Conservation (phyloP, 345 rosid species). For the Corymbia maculata region DNA sequence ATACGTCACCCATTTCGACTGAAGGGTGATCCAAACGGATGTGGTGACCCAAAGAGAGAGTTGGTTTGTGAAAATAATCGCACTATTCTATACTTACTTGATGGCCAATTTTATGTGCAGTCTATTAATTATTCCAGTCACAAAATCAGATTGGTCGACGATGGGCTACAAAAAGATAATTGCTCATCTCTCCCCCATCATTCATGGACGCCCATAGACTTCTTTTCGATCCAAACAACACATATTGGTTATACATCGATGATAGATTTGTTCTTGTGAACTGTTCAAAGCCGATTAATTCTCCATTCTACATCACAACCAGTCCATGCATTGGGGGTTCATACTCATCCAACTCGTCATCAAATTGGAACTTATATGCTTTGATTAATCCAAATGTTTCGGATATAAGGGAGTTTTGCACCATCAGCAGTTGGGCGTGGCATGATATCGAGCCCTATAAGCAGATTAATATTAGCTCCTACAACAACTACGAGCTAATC, state of each 20-base stretch:
- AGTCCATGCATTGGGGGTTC: too few species aligned
- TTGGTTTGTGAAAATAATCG: background rate
- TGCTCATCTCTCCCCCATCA: background rate
- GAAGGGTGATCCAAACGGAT: background rate
- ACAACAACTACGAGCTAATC: background rate
- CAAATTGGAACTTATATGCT: background rate
- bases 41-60: background rate
- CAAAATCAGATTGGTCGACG: background rate
- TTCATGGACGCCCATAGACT: background rate
- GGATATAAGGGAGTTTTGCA: background rate
- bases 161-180: background rate
- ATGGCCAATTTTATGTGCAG: background rate
- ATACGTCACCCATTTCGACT: background rate
- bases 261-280: too few species aligned
- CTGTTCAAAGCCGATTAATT: too few species aligned
- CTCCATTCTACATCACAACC: too few species aligned
- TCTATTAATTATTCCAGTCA: background rate
- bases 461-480: background rate
- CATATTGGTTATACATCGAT: too few species aligned
- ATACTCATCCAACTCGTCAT: too few species aligned
- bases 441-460: too few species aligned
- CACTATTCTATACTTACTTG: background rate
- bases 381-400: background rate
- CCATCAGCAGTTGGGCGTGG: too few species aligned
- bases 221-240: too few species aligned